Evolutionary conservation across 352 stramenopile genomes (phyloP).

Genomic region (Pythium rhizo-oryzae): DNA sequence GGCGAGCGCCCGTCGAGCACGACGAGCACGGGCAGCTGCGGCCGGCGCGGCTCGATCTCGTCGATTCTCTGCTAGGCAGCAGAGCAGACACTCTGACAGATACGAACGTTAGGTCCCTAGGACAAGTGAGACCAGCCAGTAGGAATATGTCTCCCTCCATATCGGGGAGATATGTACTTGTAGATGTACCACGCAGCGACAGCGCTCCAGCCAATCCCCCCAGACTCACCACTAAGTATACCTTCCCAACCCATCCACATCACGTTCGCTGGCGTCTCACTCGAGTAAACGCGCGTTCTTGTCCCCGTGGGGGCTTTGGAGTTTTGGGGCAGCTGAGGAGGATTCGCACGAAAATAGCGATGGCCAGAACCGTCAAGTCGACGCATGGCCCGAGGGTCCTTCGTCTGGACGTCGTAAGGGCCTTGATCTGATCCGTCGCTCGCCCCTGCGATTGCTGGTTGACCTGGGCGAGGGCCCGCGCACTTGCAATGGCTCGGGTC

Average conservation of each 20-base stretch:
- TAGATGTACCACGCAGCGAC: conserved; percentile 6
- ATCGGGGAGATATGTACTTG: background rate
- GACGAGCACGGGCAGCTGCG: conserved; percentile 50
- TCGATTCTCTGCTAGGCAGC: conserved; percentile 64
- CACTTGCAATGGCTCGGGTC: background rate
- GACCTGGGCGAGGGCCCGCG: no score
- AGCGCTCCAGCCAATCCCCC: background rate
- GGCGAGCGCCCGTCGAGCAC: conserved; percentile 51
- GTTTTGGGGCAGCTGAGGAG: no score
- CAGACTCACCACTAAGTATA: background rate
- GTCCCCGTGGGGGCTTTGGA: no score
- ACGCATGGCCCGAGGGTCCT: no score
- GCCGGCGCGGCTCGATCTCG: conserved; percentile 66
- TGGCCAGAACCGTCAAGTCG: background rate
- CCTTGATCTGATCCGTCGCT: no score
- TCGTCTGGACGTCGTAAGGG: no score
- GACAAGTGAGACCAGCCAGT: background rate
- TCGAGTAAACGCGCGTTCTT: no score
- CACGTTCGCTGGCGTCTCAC: background rate
- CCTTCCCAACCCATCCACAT: background rate
- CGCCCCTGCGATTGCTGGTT: no score
- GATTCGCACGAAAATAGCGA: background rate
- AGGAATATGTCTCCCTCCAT: background rate
- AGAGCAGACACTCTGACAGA: background rate
- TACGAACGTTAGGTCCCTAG: no score